These are phyloP conservation scores for Skeletonema grethae DNA, from an alignment of 108 stramenopile genomes.

Conservation along the genomic window DNA sequence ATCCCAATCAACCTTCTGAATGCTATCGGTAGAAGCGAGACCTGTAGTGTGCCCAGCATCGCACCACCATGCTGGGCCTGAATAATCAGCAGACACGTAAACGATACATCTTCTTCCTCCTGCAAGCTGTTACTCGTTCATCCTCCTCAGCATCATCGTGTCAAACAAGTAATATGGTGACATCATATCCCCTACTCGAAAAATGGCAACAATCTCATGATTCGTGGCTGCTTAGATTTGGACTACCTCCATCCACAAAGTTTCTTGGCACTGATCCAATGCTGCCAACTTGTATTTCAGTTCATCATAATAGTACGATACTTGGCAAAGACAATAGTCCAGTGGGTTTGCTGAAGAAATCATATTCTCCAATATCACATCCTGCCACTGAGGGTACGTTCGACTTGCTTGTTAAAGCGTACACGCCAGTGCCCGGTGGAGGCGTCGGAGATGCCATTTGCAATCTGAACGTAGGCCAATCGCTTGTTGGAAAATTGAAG, in stretches of 20 bases:
- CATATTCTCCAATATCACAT: constrained; percentile 39
- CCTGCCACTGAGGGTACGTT: constrained; percentile 13
- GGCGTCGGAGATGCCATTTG: constrained; percentile 41
- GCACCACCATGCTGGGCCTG: not conserved
- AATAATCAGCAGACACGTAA: not conserved
- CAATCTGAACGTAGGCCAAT: constrained; percentile 12
- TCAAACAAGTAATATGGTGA: not conserved
- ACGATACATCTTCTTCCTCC: not conserved
- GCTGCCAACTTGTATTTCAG: constrained; percentile 41
- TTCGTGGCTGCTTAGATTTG: constrained; percentile 25
- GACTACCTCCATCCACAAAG: constrained; percentile 1
- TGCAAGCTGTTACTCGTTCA: not conserved
- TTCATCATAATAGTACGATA: constrained; percentile 19
- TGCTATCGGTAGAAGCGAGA: too few species aligned
- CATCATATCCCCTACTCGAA: constrained; percentile 15
- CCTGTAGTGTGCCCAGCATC: too few species aligned
- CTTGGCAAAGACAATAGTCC: not conserved
- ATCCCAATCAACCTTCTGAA: too few species aligned
- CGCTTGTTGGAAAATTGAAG: constrained; percentile 18
- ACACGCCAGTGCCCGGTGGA: constrained; percentile 31
- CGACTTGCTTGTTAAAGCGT: constrained; percentile 45
- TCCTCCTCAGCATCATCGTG: not conserved
- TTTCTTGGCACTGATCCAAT: constrained; percentile 11
- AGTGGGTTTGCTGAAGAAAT: constrained; percentile 13
- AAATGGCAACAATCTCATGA: constrained; percentile 19